These are phyloP conservation scores for Wallacemonas rigidus DNA, from an alignment of 208 protist genomes.

Conservation along the genomic window DNA sequence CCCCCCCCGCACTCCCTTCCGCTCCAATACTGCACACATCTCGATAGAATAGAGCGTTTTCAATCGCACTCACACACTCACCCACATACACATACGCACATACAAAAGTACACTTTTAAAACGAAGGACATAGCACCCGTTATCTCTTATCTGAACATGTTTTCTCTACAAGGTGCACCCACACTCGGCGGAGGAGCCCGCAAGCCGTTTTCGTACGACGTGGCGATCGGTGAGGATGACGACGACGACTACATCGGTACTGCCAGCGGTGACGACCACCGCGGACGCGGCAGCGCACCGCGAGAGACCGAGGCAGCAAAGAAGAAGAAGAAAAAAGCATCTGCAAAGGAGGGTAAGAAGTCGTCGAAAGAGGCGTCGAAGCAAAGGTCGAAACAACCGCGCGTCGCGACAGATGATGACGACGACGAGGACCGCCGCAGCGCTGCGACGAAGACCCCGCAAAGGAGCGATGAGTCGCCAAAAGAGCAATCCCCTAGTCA, in stretches of 20 bases:
- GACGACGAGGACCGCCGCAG: conserved; percentile 23
- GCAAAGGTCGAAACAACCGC: not conserved
- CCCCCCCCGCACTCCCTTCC: not conserved
- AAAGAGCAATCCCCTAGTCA: not conserved
- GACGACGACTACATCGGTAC: conserved; percentile 58
- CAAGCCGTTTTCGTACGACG: conserved; percentile 46
- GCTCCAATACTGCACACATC: not conserved
- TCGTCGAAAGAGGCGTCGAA: not conserved
- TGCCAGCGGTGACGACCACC: conserved; percentile 19
- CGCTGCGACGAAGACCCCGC: conserved; percentile 43
- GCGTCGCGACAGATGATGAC: conserved; percentile 8
- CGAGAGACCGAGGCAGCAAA: conserved; percentile 27
- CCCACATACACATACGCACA: no score
- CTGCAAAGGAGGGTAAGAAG: conserved; percentile 20
- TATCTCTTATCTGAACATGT: conserved; percentile 23
- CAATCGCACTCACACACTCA: no score
- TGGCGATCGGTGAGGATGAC: conserved; percentile 32
- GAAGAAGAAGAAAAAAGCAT: conserved; percentile 27
- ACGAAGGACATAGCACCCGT: no score
- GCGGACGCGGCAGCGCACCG: conserved; percentile 24
- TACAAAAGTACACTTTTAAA: no score
- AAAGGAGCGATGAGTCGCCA: conserved; percentile 20
- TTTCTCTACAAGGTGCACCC: conserved; percentile 57
- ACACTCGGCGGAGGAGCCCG: conserved; percentile 35
- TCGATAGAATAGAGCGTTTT: no score